Base-by-base conservation (phyloP, 2,329 filamentous ascomycete species). In the Truncatella angustata region DNA sequence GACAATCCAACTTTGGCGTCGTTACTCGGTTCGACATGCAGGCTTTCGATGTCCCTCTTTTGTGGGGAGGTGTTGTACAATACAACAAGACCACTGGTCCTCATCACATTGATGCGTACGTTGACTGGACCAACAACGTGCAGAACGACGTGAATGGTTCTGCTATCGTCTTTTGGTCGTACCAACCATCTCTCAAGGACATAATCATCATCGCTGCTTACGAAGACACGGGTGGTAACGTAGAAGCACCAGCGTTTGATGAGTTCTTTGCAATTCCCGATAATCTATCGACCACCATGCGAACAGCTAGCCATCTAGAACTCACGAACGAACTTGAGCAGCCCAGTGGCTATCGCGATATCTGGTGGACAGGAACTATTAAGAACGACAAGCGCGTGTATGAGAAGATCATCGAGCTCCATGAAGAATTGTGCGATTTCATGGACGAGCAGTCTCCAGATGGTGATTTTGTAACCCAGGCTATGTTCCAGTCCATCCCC, bases 1-100 rank as follows among this genome's bases (percentile, higher is more conserved):
- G 76, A 32, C 65, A 66, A 16, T 71, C 66, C 54, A 78, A 77
- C 58, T 76, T 75, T 40, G 73, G 72, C 47, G 62, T 70, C 53
- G 62, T 66, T 12, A 66, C 71, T 2, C 57, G 57, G 18, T 60
- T 69, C 55, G 66, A 69, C 34, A 52, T 60, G 56, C 44, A 56
- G 35, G 55, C 55, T 32, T 55, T 60, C 23, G 54, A 55, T n/a
- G 47, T 51, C 16, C 48, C 52, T 23, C 7, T 37, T 5, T 36
- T 60, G 11, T 60, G 56, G 58, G 58, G 58, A 18, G 58, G 58
- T 18, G 34, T 54, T 2, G 42, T 53, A 4, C 37, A 30, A n/a
- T 58, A 56, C 42, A 49, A 53, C 14, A 51, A 37, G 18, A 50
- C 47, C 4, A 49, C 47, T 5, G 53, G 47, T 4, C 20, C 51